phyloP scores from a whole-genome alignment of 495 filamentous ascomycete species.

The Hypomontagnella submonticulosa region DNA sequence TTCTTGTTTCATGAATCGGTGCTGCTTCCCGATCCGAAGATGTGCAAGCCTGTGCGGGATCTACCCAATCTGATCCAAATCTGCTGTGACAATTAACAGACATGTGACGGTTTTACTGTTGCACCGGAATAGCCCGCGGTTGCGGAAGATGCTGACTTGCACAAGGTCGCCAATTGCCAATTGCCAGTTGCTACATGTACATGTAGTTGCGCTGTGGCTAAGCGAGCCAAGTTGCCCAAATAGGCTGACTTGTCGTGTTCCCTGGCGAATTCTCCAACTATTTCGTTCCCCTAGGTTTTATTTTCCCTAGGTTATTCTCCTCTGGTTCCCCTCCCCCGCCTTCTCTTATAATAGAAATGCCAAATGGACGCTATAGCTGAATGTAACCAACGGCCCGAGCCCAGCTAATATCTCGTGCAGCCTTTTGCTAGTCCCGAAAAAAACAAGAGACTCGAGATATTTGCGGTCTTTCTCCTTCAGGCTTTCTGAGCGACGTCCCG shows the following conservation, averaged over 20 bases:
- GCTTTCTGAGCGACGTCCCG: slow-evolving; percentile 20
- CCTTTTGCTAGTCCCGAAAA: slow-evolving; percentile 10
- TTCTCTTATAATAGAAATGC: slow-evolving; percentile 33
- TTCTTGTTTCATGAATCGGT: slow-evolving; percentile 44
- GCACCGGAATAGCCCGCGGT: slow-evolving; percentile 40
- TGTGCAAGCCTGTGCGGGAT: slow-evolving; percentile 38
- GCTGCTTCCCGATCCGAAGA: slow-evolving; percentile 41
- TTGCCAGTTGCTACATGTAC: background rate
- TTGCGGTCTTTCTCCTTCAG: slow-evolving; percentile 12
- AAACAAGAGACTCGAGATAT: slow-evolving; percentile 5
- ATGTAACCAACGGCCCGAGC: slow-evolving; percentile 31
- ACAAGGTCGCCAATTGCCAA: slow-evolving; percentile 1
- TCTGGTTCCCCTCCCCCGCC: slow-evolving; percentile 31
- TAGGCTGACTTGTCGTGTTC: slow-evolving; percentile 1
- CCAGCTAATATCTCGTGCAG: slow-evolving; percentile 23
- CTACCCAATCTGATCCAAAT: slow-evolving; percentile 21
- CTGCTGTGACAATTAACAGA: slow-evolving; percentile 31
- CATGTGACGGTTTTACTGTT: slow-evolving; percentile 43
- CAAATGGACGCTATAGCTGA: slow-evolving; percentile 19
- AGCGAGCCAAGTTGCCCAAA: background rate
- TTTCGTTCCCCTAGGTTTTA: background rate
- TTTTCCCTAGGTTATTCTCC: slow-evolving; percentile 7
- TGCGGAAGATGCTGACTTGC: slow-evolving; percentile 15
- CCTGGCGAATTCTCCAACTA: slow-evolving; percentile 9
- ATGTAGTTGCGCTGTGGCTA: slow-evolving; percentile 1